Evolutionary conservation across 805 yeast species (phyloP), one percentile per base, ranked within the genome.

Genomic region (Priceomyces fermenticarens): DNA sequence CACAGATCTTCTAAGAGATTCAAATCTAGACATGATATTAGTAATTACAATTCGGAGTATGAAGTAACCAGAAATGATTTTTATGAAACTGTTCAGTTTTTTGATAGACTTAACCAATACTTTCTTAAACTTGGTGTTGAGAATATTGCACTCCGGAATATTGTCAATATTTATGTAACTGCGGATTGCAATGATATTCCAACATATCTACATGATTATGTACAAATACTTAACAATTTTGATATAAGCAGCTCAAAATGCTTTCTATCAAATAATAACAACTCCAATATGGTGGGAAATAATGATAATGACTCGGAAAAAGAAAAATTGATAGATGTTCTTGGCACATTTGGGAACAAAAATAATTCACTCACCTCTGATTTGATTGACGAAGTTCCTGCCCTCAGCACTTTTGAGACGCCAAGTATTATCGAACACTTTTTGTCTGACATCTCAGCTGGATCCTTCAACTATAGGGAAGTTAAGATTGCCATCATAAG

Each of bases 1-100:
- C 61, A 56, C 36, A 42, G 71, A 32, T 47, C 65, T 2, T 65
- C 71, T 0, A 59, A 62, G 38, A 38, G 72, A 33, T 53, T 66
- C 60, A 12, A 56, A 55, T 16, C 48, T 43, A 3, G 70, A 47
- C 27, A 37, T 28, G 34, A 43, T 3, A 34, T 20, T 6, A 28
- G 14, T 12, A 25, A 29, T 32, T 46, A 44, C 12, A 57, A 51
- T 10, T 58, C 59, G 5, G 57, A 52, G 7, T 47, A 62, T 10
- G 53, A 47, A 15, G 36, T 65, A n/a, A 45, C 47, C 43, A 38
- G 36, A 10, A 49, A 43, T 3, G 58, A 53, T 38, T 66, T 63
- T 44, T 40, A 43, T 12, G 69, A 62, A 36, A 56, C 67, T 2
- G 53, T 47, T 20, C 32, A 38, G 3, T 64, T 63, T 39, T 53